Evolutionary conservation across 1,284 basidiomycete genomes (phyloP), one percentile per base, ranked within the genome.

Genomic region (Austroboletus niveus): DNA sequence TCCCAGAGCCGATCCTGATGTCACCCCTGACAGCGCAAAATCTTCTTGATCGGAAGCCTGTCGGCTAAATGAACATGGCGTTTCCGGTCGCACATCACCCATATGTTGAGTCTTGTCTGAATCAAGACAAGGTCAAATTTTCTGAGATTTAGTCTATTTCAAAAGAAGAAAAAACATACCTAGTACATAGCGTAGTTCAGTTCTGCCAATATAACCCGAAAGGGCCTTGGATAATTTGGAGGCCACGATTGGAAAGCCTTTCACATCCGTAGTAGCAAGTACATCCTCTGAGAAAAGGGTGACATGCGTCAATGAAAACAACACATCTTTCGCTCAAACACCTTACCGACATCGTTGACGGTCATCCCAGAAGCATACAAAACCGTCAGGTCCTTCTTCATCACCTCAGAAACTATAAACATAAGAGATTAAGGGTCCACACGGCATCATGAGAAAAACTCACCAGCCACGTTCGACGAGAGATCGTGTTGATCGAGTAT

Each of bases 401-500:
- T 98, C 29, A 96, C 92, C 53, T 86, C 79, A 1, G 89, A 88
- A 12, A 98, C 96, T 90, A 67, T 15, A 39, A 42, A 47, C 47
- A 27, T 42, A 55, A 41, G 51, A 52, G 14, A 22, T 48, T 27
- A 51, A 47, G 45, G 42, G 44, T 44, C 44, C 43, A 43, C 12
- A 47, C 24, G 10, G 29, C 34, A 49, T 42, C 47, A 24, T 29
- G 38, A 17, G 56, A 42, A 49, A 40, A 32, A 61, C 78, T 40
- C 63, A 90, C 96, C 94, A 44, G 92, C 82, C 42, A 94, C 87
- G 61, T 96, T 64, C 63, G 91, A 96, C 0, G 88, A 84, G 65
- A 94, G 89, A 63, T 97, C 63, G n/a, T 96, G 91, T 65, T 94
- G 94, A 69, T 94, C 92, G 52, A 99, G 75, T 76, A 96, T 95